A percentile compares a stretch with the other conserved stretches of the same genome.
phyloP scores from a whole-genome alignment of 2,329 filamentous ascomycete genomes.

The Davidsoniella neocaledoniae region DNA sequence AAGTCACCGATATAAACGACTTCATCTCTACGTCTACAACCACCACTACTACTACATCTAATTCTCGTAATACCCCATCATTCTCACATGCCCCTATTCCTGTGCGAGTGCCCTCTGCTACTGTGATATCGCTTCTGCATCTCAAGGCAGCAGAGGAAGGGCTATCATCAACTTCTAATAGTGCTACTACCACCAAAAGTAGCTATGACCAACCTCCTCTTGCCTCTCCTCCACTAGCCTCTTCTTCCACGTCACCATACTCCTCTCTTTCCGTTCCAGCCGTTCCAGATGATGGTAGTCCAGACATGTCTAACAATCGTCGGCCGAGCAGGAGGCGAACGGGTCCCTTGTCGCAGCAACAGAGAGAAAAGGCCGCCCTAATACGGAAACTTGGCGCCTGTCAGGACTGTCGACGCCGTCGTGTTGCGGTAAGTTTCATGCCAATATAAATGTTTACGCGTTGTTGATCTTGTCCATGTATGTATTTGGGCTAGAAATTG shows the following conservation, averaged over 20 bases:
- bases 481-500: no score
- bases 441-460: neutral
- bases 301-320: conserved; percentile 34
- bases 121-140: neutral
- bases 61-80: neutral
- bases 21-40: neutral
- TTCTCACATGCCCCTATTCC: neutral
- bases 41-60: neutral
- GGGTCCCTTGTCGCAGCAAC: conserved; percentile 39
- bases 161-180: neutral
- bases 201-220: neutral
- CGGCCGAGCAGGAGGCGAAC: conserved; percentile 41
- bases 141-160: neutral
- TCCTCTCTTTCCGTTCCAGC: conserved; percentile 30
- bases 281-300: conserved; percentile 34
- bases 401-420: conserved; percentile 35
- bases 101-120: no score
- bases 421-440: conserved; percentile 37
- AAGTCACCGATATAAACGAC: neutral
- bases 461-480: neutral
- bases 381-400: conserved; percentile 44
- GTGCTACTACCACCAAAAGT: no score
- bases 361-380: conserved; percentile 41
- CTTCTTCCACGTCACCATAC: conserved; percentile 32
- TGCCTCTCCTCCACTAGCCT: conserved; percentile 19